Base-by-base conservation (phyloP, 805 yeast species). In the Candida silvicultrix region DNA sequence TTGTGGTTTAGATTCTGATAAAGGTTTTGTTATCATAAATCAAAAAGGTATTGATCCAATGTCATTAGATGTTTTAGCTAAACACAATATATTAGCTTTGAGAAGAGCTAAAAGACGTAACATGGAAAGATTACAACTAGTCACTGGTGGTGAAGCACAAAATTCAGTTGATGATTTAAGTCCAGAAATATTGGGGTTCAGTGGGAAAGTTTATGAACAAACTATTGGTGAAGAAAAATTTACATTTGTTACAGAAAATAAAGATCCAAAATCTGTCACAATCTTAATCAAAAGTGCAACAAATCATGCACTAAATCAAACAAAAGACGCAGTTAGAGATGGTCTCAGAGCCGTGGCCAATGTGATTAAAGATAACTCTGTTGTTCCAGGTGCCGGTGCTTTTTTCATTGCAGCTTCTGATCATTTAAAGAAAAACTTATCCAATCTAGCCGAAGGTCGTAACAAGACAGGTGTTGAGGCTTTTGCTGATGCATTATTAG, bases 11-110 rank as follows among this genome's bases (percentile, higher is more conserved):
- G 84, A 81, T 58, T 71, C 81, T 9, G 72, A 80, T 53, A 74
- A 82, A 58, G 88, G 92, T 2, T 94, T 94, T 67, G 98, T 94
- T 47, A 86, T 94, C 47, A 86, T 94, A 65, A 94, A 94, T 70
- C 99, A 94, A 69, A 94, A 94, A 74, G 99, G 99, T 59, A 94
- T 94, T 54, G 99, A 94, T 64, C 99, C 99, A 53, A 85, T 94
- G 94, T 89, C 97, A 8, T 72, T 94, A 52, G 99, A 94, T 63
- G 83, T 92, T 5, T 75, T 94, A 53, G 98, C 98, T 39, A 89
- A 88, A 63, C 85, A 94, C 67, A 86, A 85, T 57, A 94, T 94
- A 55, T 74, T 94, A 57, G 99, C 99, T 1, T 75, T 94, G 58
- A 83, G 99, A 74, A 82, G 99, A 63, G 99, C 99, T 39, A 94